Percentiles rank a stretch among this genome's conserved stretches.
Evolutionary conservation across 768 basidiomycete species (phyloP).

Genomic region (Saitozyma podzolica): DNA sequence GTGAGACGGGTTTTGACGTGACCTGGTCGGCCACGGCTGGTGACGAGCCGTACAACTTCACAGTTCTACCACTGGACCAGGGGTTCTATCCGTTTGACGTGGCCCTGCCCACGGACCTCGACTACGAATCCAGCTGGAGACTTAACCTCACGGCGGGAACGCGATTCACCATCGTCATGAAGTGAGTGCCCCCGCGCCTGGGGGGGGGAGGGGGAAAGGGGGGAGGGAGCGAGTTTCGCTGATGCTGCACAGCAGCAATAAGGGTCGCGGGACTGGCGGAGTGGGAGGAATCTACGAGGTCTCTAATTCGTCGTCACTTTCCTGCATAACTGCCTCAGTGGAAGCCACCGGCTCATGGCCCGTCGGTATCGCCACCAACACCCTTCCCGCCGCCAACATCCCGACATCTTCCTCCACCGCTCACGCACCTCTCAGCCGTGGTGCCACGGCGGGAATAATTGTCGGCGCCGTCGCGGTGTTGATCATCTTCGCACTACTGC

Average conservation of each 20-base stretch:
- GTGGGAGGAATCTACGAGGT: slow-evolving; percentile 37
- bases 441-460: too few relatives aligned
- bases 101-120: slow-evolving; percentile 11
- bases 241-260: slow-evolving; percentile 14
- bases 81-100: slow-evolving; percentile 40
- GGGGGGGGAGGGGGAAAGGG: too few relatives aligned
- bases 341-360: slow-evolving; percentile 34
- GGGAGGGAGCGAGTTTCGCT: too few relatives aligned
- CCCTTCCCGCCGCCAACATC: slow-evolving; percentile 22
- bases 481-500: too few relatives aligned
- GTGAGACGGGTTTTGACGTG: slow-evolving; percentile 35
- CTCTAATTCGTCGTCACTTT: slow-evolving; percentile 7
- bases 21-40: slow-evolving; percentile 29
- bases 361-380: slow-evolving; percentile 23
- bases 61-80: slow-evolving; percentile 38
- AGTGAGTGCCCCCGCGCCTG: slow-evolving; percentile 29
- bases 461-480: too few relatives aligned
- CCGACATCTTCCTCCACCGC: slow-evolving; percentile 1
- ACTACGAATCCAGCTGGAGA: slow-evolving; percentile 27
- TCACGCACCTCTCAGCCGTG: too few relatives aligned
- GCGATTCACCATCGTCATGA: slow-evolving; percentile 43
- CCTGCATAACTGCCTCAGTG: not conserved
- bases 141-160: slow-evolving; percentile 38
- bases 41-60: slow-evolving; percentile 40
- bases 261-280: slow-evolving; percentile 38